Base-by-base conservation (phyloP, 768 basidiomycete species). In the Zangia roseola region DNA sequence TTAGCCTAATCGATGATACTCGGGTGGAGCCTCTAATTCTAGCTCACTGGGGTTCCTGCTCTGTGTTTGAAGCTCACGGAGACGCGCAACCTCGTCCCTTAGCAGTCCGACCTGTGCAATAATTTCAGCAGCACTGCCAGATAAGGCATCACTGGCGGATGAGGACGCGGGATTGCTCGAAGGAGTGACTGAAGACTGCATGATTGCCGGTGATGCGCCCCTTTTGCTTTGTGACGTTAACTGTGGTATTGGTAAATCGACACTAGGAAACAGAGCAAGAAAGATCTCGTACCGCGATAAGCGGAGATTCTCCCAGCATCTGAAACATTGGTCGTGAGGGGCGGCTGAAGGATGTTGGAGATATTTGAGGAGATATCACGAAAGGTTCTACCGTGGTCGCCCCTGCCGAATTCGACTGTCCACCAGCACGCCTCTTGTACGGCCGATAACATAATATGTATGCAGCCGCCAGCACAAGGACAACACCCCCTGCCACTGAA, bases 51-150 rank as follows among this genome's bases (percentile, higher is more conserved):
- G 21, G 37, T 16, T 26, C 34, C 12, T 23, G 20, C 23, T 36
- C 16, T 13, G 20, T 8, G n/a, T 13, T 8, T 31, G 41, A 20
- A 28, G 20, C 13, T 20, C 42, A 12, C 51, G 49, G 4, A 59
- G 45, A 25, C 50, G 54, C 20, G 50, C 45, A 2, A 59, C 48
- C 31, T 56, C 58, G 1, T 24, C 45, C 16, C 49, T 45, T 1
- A 58, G 38, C 4, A 26, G 7, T 8, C 28, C 57, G 6, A 58
- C 46, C 17, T 58, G 45, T 21, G 41, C 53, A 2, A 37, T 7
- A 7, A 58, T 20, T 16, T 41, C 33, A 3, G 40, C 10, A 19
- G 20, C n/a, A 4, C 16, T 17, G 17, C 31, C 9, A 0, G 43
- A 28, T 9, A 6, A n/a, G 17, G 35, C 24, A 20, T 13, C 35